phyloP scores from a whole-genome alignment of 768 basidiomycete species.

The Auriscalpium orientale region DNA sequence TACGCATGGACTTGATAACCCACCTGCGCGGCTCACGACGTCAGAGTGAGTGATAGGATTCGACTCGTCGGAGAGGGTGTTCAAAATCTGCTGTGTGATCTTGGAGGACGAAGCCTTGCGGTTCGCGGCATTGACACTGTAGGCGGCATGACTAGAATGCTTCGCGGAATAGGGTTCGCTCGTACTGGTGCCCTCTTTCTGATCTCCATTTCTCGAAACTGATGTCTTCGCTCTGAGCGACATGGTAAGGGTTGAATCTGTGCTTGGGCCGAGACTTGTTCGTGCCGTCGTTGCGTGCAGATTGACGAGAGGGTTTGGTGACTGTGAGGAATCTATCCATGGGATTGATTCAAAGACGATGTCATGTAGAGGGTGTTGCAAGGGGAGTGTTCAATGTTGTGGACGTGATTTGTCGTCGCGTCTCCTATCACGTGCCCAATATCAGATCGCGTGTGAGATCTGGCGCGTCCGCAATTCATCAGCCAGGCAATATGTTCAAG shows the following conservation, averaged over 20 bases:
- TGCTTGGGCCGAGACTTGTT: slow-evolving; percentile 14
- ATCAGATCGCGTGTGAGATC: background rate
- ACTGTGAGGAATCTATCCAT: slow-evolving; percentile 30
- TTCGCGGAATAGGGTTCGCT: background rate
- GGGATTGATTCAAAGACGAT: background rate
- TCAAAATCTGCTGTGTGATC: slow-evolving; percentile 55
- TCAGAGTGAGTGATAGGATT: slow-evolving; percentile 80
- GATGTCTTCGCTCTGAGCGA: slow-evolving; percentile 17
- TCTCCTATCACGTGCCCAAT: background rate
- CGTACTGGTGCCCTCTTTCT: slow-evolving; percentile 19
- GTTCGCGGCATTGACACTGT: background rate
- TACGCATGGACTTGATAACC: slow-evolving; percentile 9
- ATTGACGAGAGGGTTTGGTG: slow-evolving; percentile 15
- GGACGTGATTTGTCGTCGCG: background rate
- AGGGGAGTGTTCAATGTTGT: too few relatives aligned
- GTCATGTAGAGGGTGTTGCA: too few relatives aligned
- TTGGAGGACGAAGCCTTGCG: slow-evolving; percentile 10
- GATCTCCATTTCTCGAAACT: slow-evolving; percentile 22
- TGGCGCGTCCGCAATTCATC: background rate
- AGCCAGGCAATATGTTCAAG: background rate
- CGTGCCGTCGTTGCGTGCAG: slow-evolving; percentile 11
- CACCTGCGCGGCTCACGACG: slow-evolving; percentile 54
- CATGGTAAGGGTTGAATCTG: slow-evolving; percentile 25
- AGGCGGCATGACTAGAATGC: too few relatives aligned
- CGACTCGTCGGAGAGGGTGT: slow-evolving; percentile 49